Conservation (phyloP, 371 early-diverging fungal genomes). For the Syncephalastrum monosporum region DNA sequence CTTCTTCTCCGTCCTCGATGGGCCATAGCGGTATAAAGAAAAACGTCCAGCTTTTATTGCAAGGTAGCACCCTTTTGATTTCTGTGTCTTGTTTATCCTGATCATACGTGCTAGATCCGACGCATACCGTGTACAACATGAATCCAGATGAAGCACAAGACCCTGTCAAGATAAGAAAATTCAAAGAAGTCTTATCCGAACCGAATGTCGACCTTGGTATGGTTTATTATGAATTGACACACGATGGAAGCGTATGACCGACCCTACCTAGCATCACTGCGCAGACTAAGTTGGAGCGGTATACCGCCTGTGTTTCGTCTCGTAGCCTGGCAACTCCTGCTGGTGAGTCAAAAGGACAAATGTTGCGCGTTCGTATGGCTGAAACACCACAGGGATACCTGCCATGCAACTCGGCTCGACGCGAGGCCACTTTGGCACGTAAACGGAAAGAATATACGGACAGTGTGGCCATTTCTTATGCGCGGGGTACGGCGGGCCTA, state of each 20-base stretch:
- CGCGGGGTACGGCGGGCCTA: slow-evolving; percentile 73
- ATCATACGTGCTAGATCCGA: slow-evolving; percentile 13
- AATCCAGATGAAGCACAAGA: slow-evolving; percentile 26
- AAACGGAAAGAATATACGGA: slow-evolving; percentile 92
- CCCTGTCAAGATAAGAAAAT: slow-evolving; percentile 49
- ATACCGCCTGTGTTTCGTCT: slow-evolving; percentile 83
- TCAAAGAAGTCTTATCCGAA: slow-evolving; percentile 68
- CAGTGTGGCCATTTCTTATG: slow-evolving; percentile 76
- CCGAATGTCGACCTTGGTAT: slow-evolving; percentile 77
- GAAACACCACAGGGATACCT: slow-evolving; percentile 67
- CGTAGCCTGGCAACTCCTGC: slow-evolving; percentile 88
- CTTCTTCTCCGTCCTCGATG: no score
- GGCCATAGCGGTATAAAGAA: no score
- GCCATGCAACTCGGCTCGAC: slow-evolving; percentile 81
- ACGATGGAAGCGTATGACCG: no score
- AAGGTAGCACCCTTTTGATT: no score
- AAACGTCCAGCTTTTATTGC: no score
- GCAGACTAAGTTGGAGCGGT: slow-evolving; percentile 89
- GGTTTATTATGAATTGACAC: neutral
- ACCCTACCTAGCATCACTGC: slow-evolving; percentile 27
- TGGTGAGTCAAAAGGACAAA: slow-evolving; percentile 47
- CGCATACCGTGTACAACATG: slow-evolving; percentile 13
- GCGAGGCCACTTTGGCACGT: slow-evolving; percentile 76
- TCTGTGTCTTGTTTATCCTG: no score
- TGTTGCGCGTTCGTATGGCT: neutral